Conservation (phyloP, 164 flowering plant genomes). For the grape (Vitis vinifera) region ASM3070453v1 NC_081818.1:21154501-21155000, state of each 20-base stretch:
- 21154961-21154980: too few relatives aligned
- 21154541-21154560: neutral
- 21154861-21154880: neutral
- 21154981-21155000: too few relatives aligned
- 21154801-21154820: conserved; percentile 33
- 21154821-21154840: conserved; percentile 40
- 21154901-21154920: too few relatives aligned
- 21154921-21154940: too few relatives aligned
- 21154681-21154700: conserved; percentile 61
- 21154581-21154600: neutral
- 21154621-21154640: conserved; percentile 54
- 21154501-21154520: neutral
- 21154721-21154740: conserved; percentile 35
- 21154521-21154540: neutral
- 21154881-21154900: too few relatives aligned
- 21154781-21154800: conserved; percentile 36
- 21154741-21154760: conserved; percentile 39
- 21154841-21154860: conserved; percentile 32
- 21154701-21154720: conserved; percentile 47
- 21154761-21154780: conserved; percentile 34
- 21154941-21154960: too few relatives aligned
- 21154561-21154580: neutral
- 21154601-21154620: conserved; percentile 10
- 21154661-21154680: conserved; percentile 62
- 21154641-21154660: conserved; percentile 57